Conservation (phyloP, 768 basidiomycete species). For the Sarcomyxa edulis region DNA sequence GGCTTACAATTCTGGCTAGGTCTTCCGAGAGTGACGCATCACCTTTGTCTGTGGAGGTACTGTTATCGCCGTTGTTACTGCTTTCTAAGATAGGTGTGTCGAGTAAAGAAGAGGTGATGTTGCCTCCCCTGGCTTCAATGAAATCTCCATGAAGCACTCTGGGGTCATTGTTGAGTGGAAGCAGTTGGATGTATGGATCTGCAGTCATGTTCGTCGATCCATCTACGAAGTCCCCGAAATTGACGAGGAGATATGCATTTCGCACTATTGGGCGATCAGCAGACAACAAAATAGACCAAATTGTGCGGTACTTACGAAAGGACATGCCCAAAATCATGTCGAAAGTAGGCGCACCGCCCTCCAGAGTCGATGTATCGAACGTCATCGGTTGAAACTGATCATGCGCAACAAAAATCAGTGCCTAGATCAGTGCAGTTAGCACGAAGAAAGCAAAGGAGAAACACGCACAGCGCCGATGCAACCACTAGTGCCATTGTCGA, state of each 20-base stretch:
- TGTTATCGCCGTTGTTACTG: no score
- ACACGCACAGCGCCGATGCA: conserved; percentile 8
- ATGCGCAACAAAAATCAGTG: background rate
- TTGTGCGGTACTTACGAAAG: conserved; percentile 7
- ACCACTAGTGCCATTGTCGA: conserved; percentile 3
- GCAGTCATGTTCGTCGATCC: conserved; percentile 5
- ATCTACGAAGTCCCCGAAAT: conserved; percentile 10
- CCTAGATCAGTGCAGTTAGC: no score
- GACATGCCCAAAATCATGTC: conserved; percentile 10
- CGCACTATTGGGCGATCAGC: conserved; percentile 11
- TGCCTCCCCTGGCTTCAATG: background rate
- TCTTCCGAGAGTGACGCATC: no score
- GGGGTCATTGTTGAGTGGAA: conserved; percentile 6
- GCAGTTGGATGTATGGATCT: conserved; percentile 9
- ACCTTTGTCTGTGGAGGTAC: no score
- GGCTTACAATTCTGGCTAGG: no score
- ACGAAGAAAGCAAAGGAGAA: background rate
- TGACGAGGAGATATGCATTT: conserved; percentile 8
- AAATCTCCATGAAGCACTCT: background rate
- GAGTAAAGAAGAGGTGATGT: background rate
- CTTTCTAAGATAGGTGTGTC: no score
- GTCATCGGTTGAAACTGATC: conserved; percentile 66
- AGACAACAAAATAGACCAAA: background rate
- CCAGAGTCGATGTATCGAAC: conserved; percentile 24
- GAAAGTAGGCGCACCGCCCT: no score